Base-by-base conservation (phyloP, 2,329 filamentous ascomycete genomes). In the Neurospora crassa region DNA sequence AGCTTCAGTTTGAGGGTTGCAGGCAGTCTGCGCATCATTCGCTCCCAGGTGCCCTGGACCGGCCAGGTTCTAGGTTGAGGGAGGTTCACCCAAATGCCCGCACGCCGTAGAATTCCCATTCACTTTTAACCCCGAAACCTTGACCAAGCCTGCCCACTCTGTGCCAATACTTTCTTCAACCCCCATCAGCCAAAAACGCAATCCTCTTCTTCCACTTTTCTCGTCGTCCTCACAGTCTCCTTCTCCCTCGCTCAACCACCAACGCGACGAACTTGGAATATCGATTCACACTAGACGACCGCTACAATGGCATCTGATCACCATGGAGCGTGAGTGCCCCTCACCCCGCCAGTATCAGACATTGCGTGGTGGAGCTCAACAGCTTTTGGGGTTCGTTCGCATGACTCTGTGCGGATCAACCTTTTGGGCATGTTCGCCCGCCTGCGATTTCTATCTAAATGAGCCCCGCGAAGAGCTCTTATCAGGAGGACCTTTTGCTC, bases 281-380 rank as follows among this genome's bases (percentile, higher is more conserved):
- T 34, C 53, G 53, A 63, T 37, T 40, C 43, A 70, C 69, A 72
- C 37, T 71, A 67, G 67, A 53, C 70, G 53, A 68, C 69, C 67
- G 71, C 73, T 73, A 75, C 75, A 73, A 78, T 79, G 78, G 74
- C 78, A 67, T 73, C 77, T 70, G 78, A 79, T 45, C 67, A 75
- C 72, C 77, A 79, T 72, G 76, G 76, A 73, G 74, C 74, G 78
- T 79, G 73, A 79, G 78, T 79, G 69, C 53, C 71, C 68, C 63
- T 73, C 43, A 69, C 72, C 72, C 72, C 73, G 72, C 74, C 71
- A 72, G 68, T 67, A 42, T 40, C 40, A 40, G 53, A 34, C 53
- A 63, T 63, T 63, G 24, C 53, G 53, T 37, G 53, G 29, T 63
- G 53, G 53, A 63, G 53, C 53, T 63, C 53, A 63, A 34, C 53